phyloP scores from a whole-genome alignment of 805 yeast genomes.

The Zygoascus tannicola region DNA sequence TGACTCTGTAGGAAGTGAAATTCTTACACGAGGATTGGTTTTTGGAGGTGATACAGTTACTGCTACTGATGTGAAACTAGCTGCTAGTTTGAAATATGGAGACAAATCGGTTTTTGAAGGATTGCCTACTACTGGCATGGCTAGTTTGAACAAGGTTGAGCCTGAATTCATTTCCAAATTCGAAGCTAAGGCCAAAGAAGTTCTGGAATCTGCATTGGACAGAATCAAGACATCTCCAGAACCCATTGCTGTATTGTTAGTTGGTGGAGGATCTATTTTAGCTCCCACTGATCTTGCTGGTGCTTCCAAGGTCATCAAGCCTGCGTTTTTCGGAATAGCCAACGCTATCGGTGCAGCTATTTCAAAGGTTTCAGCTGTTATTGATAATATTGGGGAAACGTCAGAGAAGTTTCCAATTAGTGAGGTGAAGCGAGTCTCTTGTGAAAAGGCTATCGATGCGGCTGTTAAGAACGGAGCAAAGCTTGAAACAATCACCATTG shows the following conservation, averaged over 20 bases:
- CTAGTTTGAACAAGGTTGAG: constrained; percentile 3
- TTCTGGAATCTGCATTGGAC: constrained; percentile 35
- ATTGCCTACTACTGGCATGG: background rate
- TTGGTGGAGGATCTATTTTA: constrained; percentile 44
- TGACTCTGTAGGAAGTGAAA: constrained; percentile 39
- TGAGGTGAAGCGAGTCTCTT: constrained; percentile 15
- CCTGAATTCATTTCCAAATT: constrained; percentile 13
- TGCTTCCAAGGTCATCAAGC: constrained; percentile 34
- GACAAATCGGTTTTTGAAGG: constrained; percentile 3
- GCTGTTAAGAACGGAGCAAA: constrained; percentile 26
- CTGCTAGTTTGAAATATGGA: constrained; percentile 18
- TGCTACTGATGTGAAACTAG: constrained; percentile 29
- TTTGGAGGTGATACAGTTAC: constrained; percentile 37
- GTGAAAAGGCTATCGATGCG: constrained; percentile 15
- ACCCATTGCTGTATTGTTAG: constrained; percentile 35
- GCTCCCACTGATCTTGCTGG: constrained; percentile 33
- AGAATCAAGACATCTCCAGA: constrained; percentile 38
- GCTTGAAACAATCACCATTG: constrained; percentile 20
- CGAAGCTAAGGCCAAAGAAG: constrained; percentile 19
- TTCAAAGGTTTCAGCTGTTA: constrained; percentile 33
- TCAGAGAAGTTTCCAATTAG: constrained; percentile 14
- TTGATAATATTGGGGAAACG: constrained; percentile 16
- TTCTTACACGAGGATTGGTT: constrained; percentile 28
- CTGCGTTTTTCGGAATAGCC: constrained; percentile 36
- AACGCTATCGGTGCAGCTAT: constrained; percentile 45